Conservation (phyloP, 108 stramenopile species). For the Nannochloropsis oceanica region DNA sequence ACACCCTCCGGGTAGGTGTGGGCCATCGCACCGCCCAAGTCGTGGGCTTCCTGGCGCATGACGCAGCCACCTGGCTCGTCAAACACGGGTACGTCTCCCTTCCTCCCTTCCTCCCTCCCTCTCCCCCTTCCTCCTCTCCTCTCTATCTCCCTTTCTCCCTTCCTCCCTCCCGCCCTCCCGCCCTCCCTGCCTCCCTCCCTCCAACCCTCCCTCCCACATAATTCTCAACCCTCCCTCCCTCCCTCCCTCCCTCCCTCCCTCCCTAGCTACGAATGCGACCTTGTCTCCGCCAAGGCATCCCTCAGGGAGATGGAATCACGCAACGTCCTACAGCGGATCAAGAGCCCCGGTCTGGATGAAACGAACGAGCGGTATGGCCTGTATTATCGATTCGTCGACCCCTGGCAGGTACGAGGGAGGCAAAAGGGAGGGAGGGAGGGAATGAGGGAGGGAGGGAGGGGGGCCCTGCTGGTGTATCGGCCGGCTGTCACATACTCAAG, state of each 20-base stretch:
- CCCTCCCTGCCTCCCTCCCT: neutral
- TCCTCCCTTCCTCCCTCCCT: neutral
- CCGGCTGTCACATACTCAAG: too few species aligned
- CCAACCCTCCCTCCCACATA: neutral
- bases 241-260: neutral
- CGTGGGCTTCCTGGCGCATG: neutral
- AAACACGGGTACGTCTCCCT: neutral
- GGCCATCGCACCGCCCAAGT: neutral
- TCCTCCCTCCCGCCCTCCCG: neutral
- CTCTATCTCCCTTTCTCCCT: neutral
- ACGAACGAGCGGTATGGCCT: neutral
- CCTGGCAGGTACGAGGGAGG: neutral
- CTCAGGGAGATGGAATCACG: neutral
- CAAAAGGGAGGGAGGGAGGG: too few species aligned
- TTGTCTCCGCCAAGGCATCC: neutral
- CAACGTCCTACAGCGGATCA: neutral
- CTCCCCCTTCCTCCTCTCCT: neutral
- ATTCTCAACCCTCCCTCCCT: neutral
- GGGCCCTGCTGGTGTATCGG: too few species aligned
- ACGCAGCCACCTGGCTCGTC: neutral
- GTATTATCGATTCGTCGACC: neutral
- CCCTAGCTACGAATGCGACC: neutral
- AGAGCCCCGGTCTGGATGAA: neutral
- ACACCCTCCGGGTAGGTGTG: neutral
- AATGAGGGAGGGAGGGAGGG: neutral